Percentiles rank a stretch among this genome's conserved stretches.
These are phyloP conservation scores for Malbranchea zuffiana DNA, from an alignment of 2,329 filamentous ascomycete genomes.

Conservation along the genomic window DNA sequence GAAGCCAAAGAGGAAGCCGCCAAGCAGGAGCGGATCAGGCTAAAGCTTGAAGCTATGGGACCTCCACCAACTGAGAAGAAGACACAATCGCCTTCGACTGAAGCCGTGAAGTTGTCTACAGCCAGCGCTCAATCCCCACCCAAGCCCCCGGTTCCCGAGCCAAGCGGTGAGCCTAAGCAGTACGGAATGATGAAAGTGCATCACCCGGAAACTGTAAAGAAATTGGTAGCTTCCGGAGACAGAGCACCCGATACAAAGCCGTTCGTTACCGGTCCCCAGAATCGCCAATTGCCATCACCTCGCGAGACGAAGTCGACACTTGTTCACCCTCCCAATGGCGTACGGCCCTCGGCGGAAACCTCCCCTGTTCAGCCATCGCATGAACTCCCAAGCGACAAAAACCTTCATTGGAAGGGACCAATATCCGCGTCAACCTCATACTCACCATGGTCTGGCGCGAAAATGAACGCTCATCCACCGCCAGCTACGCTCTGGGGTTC, in stretches of 20 bases:
- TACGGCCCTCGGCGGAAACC: slow-evolving; percentile 18
- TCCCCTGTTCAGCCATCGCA: slow-evolving; percentile 14
- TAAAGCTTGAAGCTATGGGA: slow-evolving; percentile 46
- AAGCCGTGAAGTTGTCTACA: slow-evolving; percentile 16
- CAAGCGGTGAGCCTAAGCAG: slow-evolving; percentile 47
- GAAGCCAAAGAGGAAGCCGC: slow-evolving; percentile 47
- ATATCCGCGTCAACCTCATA: slow-evolving; percentile 29
- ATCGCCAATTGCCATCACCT: slow-evolving; percentile 25
- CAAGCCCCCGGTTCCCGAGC: slow-evolving; percentile 48
- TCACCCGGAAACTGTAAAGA: slow-evolving; percentile 44
- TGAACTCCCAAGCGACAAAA: slow-evolving; percentile 24
- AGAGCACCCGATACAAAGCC: slow-evolving; percentile 25
- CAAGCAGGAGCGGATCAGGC: slow-evolving; percentile 46
- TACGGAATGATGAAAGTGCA: slow-evolving; percentile 54
- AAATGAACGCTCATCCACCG: slow-evolving; percentile 27
- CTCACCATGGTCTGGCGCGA: slow-evolving; percentile 29
- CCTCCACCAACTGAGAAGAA: slow-evolving; percentile 30
- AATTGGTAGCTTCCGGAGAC: slow-evolving; percentile 29
- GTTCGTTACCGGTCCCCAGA: slow-evolving; percentile 15
- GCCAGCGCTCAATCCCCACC: slow-evolving; percentile 42
- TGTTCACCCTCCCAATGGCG: slow-evolving; percentile 21
- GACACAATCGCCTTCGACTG: slow-evolving; percentile 16
- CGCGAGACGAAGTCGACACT: slow-evolving; percentile 3
- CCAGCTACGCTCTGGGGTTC: slow-evolving; percentile 49
- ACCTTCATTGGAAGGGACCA: slow-evolving; percentile 29